phyloP scores from a whole-genome alignment of 108 stramenopile genomes.

The Nitzschia sp. region DNA sequence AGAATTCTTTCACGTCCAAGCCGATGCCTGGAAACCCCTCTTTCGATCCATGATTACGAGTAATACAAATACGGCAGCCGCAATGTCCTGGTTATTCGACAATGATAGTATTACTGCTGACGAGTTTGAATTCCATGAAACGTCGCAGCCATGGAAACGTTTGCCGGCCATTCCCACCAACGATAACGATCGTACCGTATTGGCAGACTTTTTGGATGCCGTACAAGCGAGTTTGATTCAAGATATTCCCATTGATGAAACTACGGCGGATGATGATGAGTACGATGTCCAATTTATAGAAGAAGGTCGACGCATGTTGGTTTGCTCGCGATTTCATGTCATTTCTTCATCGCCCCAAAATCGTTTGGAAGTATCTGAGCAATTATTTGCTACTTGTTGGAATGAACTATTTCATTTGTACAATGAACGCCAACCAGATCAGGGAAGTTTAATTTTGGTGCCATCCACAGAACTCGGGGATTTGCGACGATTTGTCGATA shows the following conservation, averaged over 20 bases:
- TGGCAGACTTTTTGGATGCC: constrained; percentile 56
- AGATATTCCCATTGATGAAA: constrained; percentile 68
- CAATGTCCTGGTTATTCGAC: background rate
- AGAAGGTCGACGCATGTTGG: constrained; percentile 72
- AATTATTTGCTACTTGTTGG: constrained; percentile 69
- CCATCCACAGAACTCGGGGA: constrained; percentile 35
- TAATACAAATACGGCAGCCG: background rate
- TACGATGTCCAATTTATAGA: constrained; percentile 79
- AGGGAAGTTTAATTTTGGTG: constrained; percentile 69
- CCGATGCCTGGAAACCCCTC: constrained; percentile 55
- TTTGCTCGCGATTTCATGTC: constrained; percentile 69
- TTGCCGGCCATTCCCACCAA: constrained; percentile 37
- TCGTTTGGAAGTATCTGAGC: constrained; percentile 34
- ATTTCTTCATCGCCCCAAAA: background rate
- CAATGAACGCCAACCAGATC: constrained; percentile 34
- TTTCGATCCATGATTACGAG: constrained; percentile 35
- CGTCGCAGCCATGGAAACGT: constrained; percentile 26
- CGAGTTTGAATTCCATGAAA: constrained; percentile 21
- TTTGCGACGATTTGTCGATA: constrained; percentile 50
- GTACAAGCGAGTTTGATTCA: constrained; percentile 57
- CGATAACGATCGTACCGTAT: constrained; percentile 16
- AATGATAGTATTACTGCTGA: background rate
- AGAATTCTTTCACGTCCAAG: constrained; percentile 43
- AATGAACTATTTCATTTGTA: constrained; percentile 57
- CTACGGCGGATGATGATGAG: constrained; percentile 50